phyloP scores from a whole-genome alignment of 139 green algal species.

The Coccomyxa sp. region DNA sequence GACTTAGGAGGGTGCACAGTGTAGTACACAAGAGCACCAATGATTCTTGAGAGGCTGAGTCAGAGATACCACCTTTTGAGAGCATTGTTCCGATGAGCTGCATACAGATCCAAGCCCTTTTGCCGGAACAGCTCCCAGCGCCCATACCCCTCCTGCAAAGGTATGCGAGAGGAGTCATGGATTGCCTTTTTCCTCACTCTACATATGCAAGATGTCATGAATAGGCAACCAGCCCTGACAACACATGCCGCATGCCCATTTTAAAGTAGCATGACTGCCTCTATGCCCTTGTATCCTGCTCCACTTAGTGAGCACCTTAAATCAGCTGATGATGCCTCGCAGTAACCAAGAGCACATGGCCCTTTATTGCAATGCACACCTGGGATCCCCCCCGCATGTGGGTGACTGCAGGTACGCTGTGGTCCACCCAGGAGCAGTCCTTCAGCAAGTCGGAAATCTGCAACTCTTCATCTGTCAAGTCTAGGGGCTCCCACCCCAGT shows the following conservation, averaged over 20 bases:
- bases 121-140: constrained; percentile 16
- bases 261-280: no score
- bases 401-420: not conserved
- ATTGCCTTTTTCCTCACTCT: no score
- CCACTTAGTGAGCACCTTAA: no score
- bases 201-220: no score
- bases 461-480: constrained; percentile 5
- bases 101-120: constrained; percentile 15
- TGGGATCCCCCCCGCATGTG: constrained; percentile 14
- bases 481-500: constrained; percentile 15
- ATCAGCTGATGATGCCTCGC: no score
- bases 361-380: no score
- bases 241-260: no score
- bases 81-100: constrained; percentile 18
- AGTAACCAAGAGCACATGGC: no score
- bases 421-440: constrained; percentile 7
- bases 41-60: not conserved
- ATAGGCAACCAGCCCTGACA: no score
- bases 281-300: no score
- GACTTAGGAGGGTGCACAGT: no score
- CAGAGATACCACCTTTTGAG: constrained; percentile 8
- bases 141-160: constrained; percentile 6
- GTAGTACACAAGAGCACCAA: not conserved
- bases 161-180: no score
- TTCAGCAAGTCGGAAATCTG: constrained; percentile 8